A percentile compares a stretch with the other conserved stretches of the same genome.
phyloP scores from a whole-genome alignment of 2,329 filamentous ascomycete species.

The Ceratocystis huliohia region DNA sequence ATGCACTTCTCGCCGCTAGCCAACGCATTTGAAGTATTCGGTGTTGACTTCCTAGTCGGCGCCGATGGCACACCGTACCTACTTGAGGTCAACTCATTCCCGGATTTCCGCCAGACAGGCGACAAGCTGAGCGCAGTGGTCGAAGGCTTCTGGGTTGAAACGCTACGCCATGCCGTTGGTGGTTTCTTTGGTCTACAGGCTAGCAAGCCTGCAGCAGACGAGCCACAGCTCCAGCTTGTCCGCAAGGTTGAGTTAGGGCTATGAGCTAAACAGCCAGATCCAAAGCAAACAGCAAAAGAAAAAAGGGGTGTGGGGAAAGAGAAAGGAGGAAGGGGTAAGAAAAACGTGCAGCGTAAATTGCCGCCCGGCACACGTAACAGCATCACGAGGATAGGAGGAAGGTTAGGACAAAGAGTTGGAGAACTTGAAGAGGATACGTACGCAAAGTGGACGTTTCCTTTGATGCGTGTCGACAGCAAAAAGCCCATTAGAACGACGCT shows the following conservation, averaged over 20 bases:
- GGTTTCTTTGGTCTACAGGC: conserved; percentile 47
- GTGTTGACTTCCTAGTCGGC: conserved; percentile 80
- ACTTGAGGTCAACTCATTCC: conserved; percentile 89
- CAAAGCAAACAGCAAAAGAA: no score
- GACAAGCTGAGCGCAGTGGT: conserved; percentile 59
- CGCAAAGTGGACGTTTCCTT: not conserved
- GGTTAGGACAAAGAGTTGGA: not conserved
- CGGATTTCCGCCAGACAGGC: conserved; percentile 87
- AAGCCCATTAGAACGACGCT: not conserved
- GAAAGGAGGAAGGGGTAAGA: not conserved
- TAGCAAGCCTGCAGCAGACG: conserved; percentile 23
- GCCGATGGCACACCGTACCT: conserved; percentile 52
- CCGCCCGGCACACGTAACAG: not conserved
- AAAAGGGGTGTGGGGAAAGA: not conserved
- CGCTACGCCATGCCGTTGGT: conserved; percentile 53
- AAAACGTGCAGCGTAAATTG: not conserved
- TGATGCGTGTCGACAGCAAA: not conserved
- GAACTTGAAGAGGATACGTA: not conserved
- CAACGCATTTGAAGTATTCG: conserved; percentile 85
- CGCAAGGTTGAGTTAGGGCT: conserved; percentile 37
- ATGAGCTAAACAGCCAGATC: conserved; percentile 30
- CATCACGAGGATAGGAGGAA: not conserved
- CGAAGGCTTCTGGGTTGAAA: conserved; percentile 60
- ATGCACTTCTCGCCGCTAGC: conserved; percentile 83
- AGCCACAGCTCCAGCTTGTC: conserved; percentile 38